These are phyloP conservation scores for Blastocladiella britannica DNA, from an alignment of 192 early-diverging fungal species.

Conservation along the genomic window DNA sequence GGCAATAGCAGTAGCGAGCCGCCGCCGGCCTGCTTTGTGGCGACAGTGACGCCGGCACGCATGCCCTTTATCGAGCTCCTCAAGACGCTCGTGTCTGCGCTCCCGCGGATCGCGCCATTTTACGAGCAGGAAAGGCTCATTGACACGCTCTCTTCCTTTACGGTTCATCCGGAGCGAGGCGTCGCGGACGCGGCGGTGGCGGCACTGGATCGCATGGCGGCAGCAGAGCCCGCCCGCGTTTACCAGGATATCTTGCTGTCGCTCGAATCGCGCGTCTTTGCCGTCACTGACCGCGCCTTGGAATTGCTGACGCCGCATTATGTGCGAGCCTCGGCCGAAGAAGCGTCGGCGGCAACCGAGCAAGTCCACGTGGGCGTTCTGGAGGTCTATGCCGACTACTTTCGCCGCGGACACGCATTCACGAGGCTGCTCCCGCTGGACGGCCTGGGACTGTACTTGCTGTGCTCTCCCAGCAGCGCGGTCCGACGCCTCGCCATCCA, in stretches of 20 bases:
- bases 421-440: conserved; percentile 23
- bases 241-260: conserved; percentile 2
- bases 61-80: conserved; percentile 46
- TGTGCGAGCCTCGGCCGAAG: conserved; percentile 22
- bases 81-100: conserved; percentile 40
- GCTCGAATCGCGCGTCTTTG: not conserved
- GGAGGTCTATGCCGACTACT: conserved; percentile 41
- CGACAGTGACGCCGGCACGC: conserved; percentile 29
- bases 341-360: conserved; percentile 29
- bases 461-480: conserved; percentile 30
- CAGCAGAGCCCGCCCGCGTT: conserved; percentile 12
- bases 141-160: conserved; percentile 60
- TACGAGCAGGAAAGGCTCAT: conserved; percentile 39
- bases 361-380: conserved; percentile 33
- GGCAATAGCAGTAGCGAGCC: conserved; percentile 16
- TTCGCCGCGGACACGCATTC: conserved; percentile 29
- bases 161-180: conserved; percentile 66
- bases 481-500: conserved; percentile 40
- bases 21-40: conserved; percentile 21
- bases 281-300: not conserved
- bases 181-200: conserved; percentile 41
- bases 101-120: conserved; percentile 49
- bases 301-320: conserved; percentile 19
- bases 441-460: conserved; percentile 44
- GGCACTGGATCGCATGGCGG: conserved; percentile 43